Conservation (phyloP, 257 asterid genomes). For the Lycium barbarum region DNA sequence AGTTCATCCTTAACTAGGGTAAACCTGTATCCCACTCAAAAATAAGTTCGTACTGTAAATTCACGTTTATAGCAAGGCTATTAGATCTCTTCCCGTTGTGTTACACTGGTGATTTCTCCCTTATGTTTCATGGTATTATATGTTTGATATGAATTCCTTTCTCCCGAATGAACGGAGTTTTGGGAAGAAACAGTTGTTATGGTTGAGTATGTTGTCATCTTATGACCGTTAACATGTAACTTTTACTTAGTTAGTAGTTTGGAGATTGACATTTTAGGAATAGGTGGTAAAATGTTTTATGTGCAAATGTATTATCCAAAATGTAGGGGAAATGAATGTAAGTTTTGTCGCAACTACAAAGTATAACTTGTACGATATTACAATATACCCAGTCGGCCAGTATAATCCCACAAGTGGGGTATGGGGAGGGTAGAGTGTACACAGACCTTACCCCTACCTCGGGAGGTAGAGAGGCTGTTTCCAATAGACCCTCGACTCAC, state of each 20-base stretch:
- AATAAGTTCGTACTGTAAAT: background rate
- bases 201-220: slow-evolving; percentile 6
- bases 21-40: background rate
- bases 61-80: background rate
- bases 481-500: background rate
- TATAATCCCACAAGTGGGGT: no score
- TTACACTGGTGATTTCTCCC: background rate
- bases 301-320: slow-evolving; percentile 21
- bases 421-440: no score
- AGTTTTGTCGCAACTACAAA: background rate
- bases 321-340: slow-evolving; percentile 1
- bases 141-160: background rate
- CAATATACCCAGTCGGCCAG: no score
- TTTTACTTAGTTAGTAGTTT: background rate
- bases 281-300: background rate
- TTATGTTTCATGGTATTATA: background rate
- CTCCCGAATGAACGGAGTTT: background rate
- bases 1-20: background rate
- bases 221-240: background rate
- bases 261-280: slow-evolving; percentile 8
- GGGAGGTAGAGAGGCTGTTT: no score
- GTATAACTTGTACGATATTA: background rate
- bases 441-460: no score
- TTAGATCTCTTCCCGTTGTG: background rate
- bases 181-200: background rate